Evolutionary conservation across 306 rosid genomes (phyloP).

Genomic region (Vigna unguiculata): DNA sequence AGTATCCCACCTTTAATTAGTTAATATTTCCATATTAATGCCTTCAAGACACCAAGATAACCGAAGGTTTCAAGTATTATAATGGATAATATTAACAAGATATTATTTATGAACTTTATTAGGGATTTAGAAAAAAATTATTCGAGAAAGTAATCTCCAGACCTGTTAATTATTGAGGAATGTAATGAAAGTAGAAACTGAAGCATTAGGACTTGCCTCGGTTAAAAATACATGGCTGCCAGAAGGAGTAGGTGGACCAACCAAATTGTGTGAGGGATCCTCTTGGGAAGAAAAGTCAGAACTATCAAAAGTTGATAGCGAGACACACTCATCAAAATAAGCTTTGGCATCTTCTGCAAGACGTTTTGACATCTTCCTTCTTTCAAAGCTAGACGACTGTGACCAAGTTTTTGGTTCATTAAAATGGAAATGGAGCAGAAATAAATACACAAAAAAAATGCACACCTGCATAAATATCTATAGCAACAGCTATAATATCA

Average conservation of each 20-base stretch:
- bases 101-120: slow-evolving; percentile 8
- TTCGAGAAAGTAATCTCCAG: slow-evolving; percentile 22
- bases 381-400: slow-evolving; percentile 93
- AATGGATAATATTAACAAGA: slow-evolving; percentile 19
- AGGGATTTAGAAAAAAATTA: slow-evolving; percentile 14
- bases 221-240: slow-evolving; percentile 42
- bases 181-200: slow-evolving; percentile 37
- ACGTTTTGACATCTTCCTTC: slow-evolving; percentile 88
- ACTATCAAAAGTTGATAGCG: slow-evolving; percentile 92
- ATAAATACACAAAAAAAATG: slow-evolving; percentile 27
- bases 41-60: slow-evolving; percentile 12
- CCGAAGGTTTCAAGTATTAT: not conserved
- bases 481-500: slow-evolving; percentile 6
- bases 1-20: not conserved
- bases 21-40: not conserved
- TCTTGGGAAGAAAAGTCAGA: slow-evolving; percentile 95
- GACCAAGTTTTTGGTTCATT: slow-evolving; percentile 32
- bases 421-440: slow-evolving; percentile 14
- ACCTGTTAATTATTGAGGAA: slow-evolving; percentile 46
- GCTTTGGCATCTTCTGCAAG: slow-evolving; percentile 91
- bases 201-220: slow-evolving; percentile 65
- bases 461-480: slow-evolving; percentile 25
- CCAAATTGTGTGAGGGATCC: slow-evolving; percentile 65
- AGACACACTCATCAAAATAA: slow-evolving; percentile 93
- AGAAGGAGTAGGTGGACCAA: slow-evolving; percentile 56